phyloP scores from a whole-genome alignment of 1,139 yeast genomes.

The Zygoascus meyerae region DNA sequence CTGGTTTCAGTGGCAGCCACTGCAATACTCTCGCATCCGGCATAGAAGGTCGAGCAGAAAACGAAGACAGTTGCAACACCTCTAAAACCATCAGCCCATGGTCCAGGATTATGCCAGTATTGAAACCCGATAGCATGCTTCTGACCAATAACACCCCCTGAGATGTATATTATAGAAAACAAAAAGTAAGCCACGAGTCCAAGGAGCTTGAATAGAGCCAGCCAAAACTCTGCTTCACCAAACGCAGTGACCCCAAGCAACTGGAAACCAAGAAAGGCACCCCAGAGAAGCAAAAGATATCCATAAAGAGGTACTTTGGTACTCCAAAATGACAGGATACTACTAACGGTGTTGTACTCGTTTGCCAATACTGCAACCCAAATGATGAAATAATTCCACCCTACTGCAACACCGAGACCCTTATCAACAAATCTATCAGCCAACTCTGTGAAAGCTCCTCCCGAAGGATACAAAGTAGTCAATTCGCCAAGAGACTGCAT shows the following conservation, averaged over 20 bases:
- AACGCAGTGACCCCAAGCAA: slow-evolving; percentile 52
- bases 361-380: slow-evolving; percentile 58
- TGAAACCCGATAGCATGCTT: slow-evolving; percentile 33
- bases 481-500: slow-evolving; percentile 63
- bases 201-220: slow-evolving; percentile 50
- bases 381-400: slow-evolving; percentile 57
- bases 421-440: slow-evolving; percentile 53
- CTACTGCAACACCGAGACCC: slow-evolving; percentile 56
- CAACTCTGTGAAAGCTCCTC: slow-evolving; percentile 58
- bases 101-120: slow-evolving; percentile 94
- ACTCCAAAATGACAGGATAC: slow-evolving; percentile 54
- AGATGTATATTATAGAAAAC: slow-evolving; percentile 52
- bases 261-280: slow-evolving; percentile 47
- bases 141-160: slow-evolving; percentile 50
- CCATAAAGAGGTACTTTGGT: slow-evolving; percentile 57
- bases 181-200: slow-evolving; percentile 55
- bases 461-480: slow-evolving; percentile 54
- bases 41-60: slow-evolving; percentile 58
- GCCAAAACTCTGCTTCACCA: slow-evolving; percentile 67
- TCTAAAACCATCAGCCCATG: slow-evolving; percentile 57
- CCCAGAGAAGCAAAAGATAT: slow-evolving; percentile 52
- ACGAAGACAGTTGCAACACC: slow-evolving; percentile 69
- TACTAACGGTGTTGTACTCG: slow-evolving; percentile 52
- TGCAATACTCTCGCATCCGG: slow-evolving; percentile 85
- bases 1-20: slow-evolving; percentile 84